Conservation (phyloP, 805 yeast genomes). For the Metschnikowia kofuensis region DNA sequence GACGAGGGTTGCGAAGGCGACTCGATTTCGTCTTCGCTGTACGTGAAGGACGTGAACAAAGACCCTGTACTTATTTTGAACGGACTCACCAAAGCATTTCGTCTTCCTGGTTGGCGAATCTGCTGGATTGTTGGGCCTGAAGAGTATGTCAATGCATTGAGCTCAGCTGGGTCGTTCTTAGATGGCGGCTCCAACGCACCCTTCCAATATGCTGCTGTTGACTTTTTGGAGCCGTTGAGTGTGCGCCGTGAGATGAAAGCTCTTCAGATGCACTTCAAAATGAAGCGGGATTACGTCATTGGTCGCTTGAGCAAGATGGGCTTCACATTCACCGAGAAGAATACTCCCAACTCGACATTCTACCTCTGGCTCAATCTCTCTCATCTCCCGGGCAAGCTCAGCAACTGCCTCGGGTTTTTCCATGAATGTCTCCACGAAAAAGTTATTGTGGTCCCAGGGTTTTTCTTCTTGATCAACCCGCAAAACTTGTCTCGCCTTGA, state of each 20-base stretch:
- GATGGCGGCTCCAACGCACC: slow-evolving; percentile 65
- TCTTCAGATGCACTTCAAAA: slow-evolving; percentile 52
- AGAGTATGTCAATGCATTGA: slow-evolving; percentile 51
- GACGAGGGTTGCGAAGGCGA: slow-evolving; percentile 53
- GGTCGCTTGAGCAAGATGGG: slow-evolving; percentile 51
- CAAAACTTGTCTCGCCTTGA: slow-evolving; percentile 44
- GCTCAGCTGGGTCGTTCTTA: slow-evolving; percentile 57
- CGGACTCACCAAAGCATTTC: slow-evolving; percentile 59
- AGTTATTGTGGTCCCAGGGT: slow-evolving; percentile 61
- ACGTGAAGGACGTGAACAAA: slow-evolving; percentile 50
- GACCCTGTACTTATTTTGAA: slow-evolving; percentile 61
- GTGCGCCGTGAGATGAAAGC: slow-evolving; percentile 56
- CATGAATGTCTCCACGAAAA: slow-evolving; percentile 60
- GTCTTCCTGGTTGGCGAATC: slow-evolving; percentile 64
- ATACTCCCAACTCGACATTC: slow-evolving; percentile 56
- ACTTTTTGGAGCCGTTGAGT: slow-evolving; percentile 48
- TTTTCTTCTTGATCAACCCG: slow-evolving; percentile 59
- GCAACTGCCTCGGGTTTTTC: slow-evolving; percentile 59
- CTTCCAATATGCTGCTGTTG: slow-evolving; percentile 57
- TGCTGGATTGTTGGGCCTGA: slow-evolving; percentile 66
- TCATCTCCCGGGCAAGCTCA: slow-evolving; percentile 53
- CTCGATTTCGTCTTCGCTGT: slow-evolving; percentile 48
- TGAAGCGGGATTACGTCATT: slow-evolving; percentile 55
- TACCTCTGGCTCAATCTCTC: slow-evolving; percentile 57
- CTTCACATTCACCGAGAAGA: slow-evolving; percentile 40